These are phyloP conservation scores for Boletus rubroflammeus DNA, from an alignment of 768 basidiomycete species.

Conservation along the genomic window DNA sequence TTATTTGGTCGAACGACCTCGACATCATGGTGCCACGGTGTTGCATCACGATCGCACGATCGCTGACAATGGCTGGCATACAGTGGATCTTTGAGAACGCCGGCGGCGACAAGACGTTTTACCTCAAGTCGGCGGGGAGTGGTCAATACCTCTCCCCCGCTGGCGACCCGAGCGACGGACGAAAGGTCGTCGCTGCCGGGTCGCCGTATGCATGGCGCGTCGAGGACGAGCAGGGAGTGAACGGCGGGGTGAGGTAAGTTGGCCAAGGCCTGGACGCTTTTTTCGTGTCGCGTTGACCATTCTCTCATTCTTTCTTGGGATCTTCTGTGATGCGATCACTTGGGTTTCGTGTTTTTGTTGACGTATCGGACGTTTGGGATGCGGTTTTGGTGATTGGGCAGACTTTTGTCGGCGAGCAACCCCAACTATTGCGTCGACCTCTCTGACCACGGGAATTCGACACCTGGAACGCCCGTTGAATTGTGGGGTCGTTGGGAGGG, in stretches of 20 bases:
- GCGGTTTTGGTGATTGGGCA: constrained; percentile 15
- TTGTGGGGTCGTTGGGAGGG: constrained; percentile 50
- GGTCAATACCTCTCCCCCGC: constrained; percentile 41
- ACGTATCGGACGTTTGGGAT: neutral
- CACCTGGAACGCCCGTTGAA: constrained; percentile 43
- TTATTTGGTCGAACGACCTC: no score
- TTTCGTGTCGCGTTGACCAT: neutral
- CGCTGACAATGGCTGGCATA: neutral
- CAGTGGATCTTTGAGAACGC: constrained; percentile 46
- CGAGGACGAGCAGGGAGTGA: constrained; percentile 40
- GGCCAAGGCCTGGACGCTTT: no score
- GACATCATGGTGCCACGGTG: no score
- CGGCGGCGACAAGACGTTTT: constrained; percentile 29
- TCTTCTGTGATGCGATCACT: no score
- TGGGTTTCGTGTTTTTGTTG: neutral
- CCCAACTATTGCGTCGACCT: constrained; percentile 42
- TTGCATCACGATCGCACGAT: no score
- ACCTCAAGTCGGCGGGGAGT: constrained; percentile 40
- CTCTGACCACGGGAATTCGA: constrained; percentile 41
- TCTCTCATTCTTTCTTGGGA: no score
- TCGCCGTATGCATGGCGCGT: constrained; percentile 48
- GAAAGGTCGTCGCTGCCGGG: constrained; percentile 35
- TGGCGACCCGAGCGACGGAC: constrained; percentile 34
- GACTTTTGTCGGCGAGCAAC: constrained; percentile 46
- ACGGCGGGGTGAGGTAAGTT: constrained; percentile 41